A percentile compares a stretch with the other conserved stretches of the same genome.
These are phyloP conservation scores for Rubroboletus pulcherrimus DNA, from an alignment of 768 basidiomycete species.

Conservation along the genomic window DNA sequence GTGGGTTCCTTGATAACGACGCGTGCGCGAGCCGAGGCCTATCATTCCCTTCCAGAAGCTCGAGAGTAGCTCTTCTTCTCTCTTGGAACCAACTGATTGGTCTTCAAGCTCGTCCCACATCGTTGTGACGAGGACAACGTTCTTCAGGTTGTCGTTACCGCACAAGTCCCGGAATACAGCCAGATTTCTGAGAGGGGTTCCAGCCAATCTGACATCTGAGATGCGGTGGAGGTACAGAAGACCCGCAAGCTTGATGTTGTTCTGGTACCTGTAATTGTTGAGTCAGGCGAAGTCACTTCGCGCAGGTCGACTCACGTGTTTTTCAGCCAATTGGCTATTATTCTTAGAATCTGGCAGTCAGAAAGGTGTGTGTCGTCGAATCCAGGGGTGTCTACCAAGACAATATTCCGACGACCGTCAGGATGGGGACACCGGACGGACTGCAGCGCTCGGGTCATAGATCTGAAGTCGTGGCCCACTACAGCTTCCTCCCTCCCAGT, in stretches of 20 bases:
- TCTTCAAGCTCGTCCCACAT: slow-evolving; percentile 15
- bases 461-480: not conserved
- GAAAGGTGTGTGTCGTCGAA: slow-evolving; percentile 12
- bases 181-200: slow-evolving; percentile 9
- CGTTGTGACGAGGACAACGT: slow-evolving; percentile 17
- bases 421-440: slow-evolving; percentile 13
- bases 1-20: slow-evolving; percentile 8
- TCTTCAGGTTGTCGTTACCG: slow-evolving; percentile 9
- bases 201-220: slow-evolving; percentile 7
- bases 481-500: not conserved
- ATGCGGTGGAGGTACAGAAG: slow-evolving; percentile 16
- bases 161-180: slow-evolving; percentile 10
- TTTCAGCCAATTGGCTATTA: slow-evolving; percentile 16
- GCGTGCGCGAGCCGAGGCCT: slow-evolving; percentile 6
- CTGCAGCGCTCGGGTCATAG: slow-evolving; percentile 7
- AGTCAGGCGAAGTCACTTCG: not conserved
- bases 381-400: slow-evolving; percentile 19
- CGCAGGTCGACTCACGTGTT: slow-evolving; percentile 6
- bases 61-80: slow-evolving; percentile 10
- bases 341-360: slow-evolving; percentile 8
- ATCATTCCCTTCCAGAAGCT: slow-evolving; percentile 18
- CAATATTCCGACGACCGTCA: slow-evolving; percentile 9
- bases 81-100: not conserved
- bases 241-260: slow-evolving; percentile 9
- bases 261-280: slow-evolving; percentile 1